These are phyloP conservation scores for Penicillium parvum DNA, from an alignment of 495 filamentous ascomycete genomes.

Conservation along the genomic window DNA sequence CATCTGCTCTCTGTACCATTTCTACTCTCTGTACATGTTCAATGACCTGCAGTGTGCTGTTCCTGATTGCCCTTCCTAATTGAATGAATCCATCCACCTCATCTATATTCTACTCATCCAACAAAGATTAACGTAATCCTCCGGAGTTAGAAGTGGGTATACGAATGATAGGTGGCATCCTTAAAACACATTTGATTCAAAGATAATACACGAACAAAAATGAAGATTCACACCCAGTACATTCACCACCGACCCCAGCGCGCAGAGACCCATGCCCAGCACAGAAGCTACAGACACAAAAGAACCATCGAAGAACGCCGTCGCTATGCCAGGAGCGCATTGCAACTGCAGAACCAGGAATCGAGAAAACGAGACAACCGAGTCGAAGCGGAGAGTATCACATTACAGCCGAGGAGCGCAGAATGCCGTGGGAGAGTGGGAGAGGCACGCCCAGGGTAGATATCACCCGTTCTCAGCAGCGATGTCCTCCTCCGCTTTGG, in stretches of 20 bases:
- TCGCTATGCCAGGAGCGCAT: conserved; percentile 39
- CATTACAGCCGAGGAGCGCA: too few relatives aligned
- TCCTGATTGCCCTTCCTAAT: conserved; percentile 10
- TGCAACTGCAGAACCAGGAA: conserved; percentile 20
- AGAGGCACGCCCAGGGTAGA: too few relatives aligned
- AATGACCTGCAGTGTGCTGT: conserved; percentile 19
- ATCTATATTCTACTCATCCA: not conserved
- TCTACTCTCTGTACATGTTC: conserved; percentile 23
- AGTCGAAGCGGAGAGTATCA: conserved; percentile 1
- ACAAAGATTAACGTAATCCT: too few relatives aligned
- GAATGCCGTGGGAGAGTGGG: too few relatives aligned
- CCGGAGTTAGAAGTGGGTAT: too few relatives aligned
- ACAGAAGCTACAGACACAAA: not conserved
- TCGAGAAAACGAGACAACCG: conserved; percentile 7
- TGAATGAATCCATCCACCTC: conserved; percentile 12
- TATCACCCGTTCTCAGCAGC: conserved; percentile 27
- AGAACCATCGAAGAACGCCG: conserved; percentile 30
- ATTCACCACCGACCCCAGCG: not conserved
- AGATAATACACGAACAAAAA: not conserved
- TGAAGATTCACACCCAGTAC: not conserved
- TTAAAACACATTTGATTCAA: not conserved
- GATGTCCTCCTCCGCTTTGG: conserved; percentile 26
- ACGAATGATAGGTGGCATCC: too few relatives aligned
- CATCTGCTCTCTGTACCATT: conserved; percentile 19
- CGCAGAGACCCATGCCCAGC: not conserved